Evolutionary conservation across 169 alveolate genomes (phyloP).

Genomic region (Eimeria sp.): DNA sequence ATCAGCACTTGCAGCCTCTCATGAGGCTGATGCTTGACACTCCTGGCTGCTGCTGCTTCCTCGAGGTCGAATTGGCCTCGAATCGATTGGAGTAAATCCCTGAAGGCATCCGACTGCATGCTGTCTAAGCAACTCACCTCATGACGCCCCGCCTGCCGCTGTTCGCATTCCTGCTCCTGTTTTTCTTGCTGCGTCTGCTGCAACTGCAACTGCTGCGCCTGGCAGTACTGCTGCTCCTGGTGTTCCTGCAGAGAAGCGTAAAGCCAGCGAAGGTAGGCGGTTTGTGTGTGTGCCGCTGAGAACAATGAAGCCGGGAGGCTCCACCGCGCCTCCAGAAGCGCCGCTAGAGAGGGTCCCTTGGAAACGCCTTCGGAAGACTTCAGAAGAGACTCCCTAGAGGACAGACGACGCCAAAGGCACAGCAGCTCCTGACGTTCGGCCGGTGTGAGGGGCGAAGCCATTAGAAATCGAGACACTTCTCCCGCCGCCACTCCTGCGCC

Average conservation of each 20-base stretch:
- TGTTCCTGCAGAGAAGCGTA: conserved; percentile 25
- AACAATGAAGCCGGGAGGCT: conserved; percentile 51
- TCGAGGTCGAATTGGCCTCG: conserved; percentile 48
- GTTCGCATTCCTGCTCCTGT: background rate
- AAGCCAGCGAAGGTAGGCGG: conserved; percentile 49
- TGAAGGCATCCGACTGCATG: conserved; percentile 24
- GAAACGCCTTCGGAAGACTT: background rate
- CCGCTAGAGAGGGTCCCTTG: conserved; percentile 45
- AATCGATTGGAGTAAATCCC: conserved; percentile 31
- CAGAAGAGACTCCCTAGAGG: background rate
- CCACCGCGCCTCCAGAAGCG: conserved; percentile 56
- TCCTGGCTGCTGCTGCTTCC: conserved; percentile 58
- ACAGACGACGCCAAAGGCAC: conserved; percentile 35
- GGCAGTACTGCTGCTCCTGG: conserved; percentile 38
- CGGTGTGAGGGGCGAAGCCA: conserved; percentile 13
- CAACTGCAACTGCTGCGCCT: conserved; percentile 28
- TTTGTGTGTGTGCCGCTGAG: conserved; percentile 26
- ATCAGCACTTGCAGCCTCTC: conserved; percentile 34
- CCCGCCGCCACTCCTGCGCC: background rate
- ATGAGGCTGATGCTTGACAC: conserved; percentile 27
- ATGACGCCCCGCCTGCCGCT: background rate
- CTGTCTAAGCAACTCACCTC: background rate
- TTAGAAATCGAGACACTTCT: background rate
- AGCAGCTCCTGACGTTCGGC: conserved; percentile 34
- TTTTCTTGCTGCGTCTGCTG: conserved; percentile 7